phyloP scores from a whole-genome alignment of 495 filamentous ascomycete genomes.

The Chlorociboria aeruginascens region DNA sequence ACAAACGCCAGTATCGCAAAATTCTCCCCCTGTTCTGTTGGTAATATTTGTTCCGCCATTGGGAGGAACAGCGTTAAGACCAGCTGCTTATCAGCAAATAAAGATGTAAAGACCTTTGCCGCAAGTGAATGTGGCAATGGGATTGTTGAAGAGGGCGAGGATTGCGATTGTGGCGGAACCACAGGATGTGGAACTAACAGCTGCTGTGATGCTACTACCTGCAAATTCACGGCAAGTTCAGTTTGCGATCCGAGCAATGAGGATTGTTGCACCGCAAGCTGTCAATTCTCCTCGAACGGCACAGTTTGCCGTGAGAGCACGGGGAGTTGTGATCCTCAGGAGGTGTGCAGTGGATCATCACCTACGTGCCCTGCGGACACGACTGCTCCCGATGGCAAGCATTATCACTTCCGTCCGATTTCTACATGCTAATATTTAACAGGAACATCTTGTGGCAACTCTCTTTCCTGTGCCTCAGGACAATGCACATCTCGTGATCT shows the following conservation, averaged over 20 bases:
- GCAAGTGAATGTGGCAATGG: slow-evolving; percentile 89
- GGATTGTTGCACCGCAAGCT: slow-evolving; percentile 67
- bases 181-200: slow-evolving; percentile 56
- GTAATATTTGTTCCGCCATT: slow-evolving; percentile 91
- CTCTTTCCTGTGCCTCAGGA: slow-evolving; percentile 76
- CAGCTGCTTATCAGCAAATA: slow-evolving; percentile 69
- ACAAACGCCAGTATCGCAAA: slow-evolving; percentile 55
- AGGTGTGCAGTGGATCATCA: slow-evolving; percentile 64
- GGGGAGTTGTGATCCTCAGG: slow-evolving; percentile 70
- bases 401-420: neutral
- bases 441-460: slow-evolving; percentile 44
- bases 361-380: slow-evolving; percentile 64
- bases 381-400: slow-evolving; percentile 53
- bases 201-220: slow-evolving; percentile 82
- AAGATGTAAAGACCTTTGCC: slow-evolving; percentile 72
- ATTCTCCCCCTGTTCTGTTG: slow-evolving; percentile 82
- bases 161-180: slow-evolving; percentile 87
- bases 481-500: slow-evolving; percentile 89
- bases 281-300: slow-evolving; percentile 54
- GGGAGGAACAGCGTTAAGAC: slow-evolving; percentile 66
- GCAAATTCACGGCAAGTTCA: slow-evolving; percentile 65
- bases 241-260: slow-evolving; percentile 88
- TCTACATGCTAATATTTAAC: slow-evolving; percentile 1
- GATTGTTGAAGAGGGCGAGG: slow-evolving; percentile 87
- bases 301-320: slow-evolving; percentile 71